Percentiles rank a stretch among this genome's conserved stretches.
phyloP scores from a whole-genome alignment of 2,329 filamentous ascomycete species.

The Pseudofabraea citricarpa region DNA sequence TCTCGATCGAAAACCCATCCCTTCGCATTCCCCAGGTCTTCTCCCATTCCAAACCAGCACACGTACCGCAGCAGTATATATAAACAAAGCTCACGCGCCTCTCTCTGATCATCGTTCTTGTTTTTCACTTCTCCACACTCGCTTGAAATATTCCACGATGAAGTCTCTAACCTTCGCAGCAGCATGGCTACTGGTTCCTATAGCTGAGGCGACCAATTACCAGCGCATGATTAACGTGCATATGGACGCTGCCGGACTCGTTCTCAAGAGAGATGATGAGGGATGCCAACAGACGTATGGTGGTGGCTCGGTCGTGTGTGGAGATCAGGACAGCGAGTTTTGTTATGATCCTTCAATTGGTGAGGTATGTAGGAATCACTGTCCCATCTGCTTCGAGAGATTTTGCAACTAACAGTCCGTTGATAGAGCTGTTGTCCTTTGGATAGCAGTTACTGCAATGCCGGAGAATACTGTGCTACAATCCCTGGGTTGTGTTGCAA shows the following conservation, averaged over 20 bases:
- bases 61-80: too few relatives aligned
- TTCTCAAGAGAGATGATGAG: slow-evolving; percentile 8
- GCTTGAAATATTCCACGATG: too few relatives aligned
- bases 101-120: too few relatives aligned
- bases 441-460: slow-evolving; percentile 14
- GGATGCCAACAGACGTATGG: slow-evolving; percentile 14
- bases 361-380: slow-evolving; percentile 8
- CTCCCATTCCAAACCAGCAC: too few relatives aligned
- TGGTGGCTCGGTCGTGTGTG: slow-evolving; percentile 10
- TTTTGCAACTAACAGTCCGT: background rate
- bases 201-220: too few relatives aligned
- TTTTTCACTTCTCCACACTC: too few relatives aligned
- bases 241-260: background rate
- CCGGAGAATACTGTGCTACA: slow-evolving; percentile 14
- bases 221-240: too few relatives aligned
- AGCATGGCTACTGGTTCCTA: too few relatives aligned
- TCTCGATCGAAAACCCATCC: too few relatives aligned
- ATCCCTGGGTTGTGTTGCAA: slow-evolving; percentile 16
- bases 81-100: too few relatives aligned
- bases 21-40: too few relatives aligned
- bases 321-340: slow-evolving; percentile 6
- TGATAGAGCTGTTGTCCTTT: slow-evolving; percentile 12
- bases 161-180: too few relatives aligned
- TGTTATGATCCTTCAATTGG: slow-evolving; percentile 18
- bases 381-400: background rate